A percentile compares a stretch with the other conserved stretches of the same genome.
These are phyloP conservation scores for Colletotrichum euphorbiae DNA, from an alignment of 2,329 filamentous ascomycete genomes.

Conservation along the genomic window DNA sequence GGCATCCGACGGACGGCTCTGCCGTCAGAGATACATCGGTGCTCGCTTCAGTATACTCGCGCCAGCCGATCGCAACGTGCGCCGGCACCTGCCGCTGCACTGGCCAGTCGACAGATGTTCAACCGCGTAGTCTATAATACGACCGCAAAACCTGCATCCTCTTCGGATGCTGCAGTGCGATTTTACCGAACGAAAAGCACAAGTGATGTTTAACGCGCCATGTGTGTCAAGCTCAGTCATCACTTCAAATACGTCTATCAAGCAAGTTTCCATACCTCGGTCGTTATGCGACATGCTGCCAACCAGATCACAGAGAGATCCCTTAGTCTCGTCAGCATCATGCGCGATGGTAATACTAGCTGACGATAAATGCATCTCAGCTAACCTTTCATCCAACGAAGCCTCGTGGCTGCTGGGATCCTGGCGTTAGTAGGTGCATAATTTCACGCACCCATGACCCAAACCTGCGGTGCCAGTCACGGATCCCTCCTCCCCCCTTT, in stretches of 20 bases:
- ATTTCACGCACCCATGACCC: constrained; percentile 3
- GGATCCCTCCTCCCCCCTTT: neutral
- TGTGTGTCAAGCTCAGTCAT: neutral
- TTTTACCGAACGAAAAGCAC: neutral
- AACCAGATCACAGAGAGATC: neutral
- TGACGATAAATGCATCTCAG: constrained; percentile 13
- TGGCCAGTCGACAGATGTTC: neutral
- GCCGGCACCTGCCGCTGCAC: constrained; percentile 7
- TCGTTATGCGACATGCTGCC: neutral
- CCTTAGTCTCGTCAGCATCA: neutral
- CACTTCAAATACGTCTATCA: constrained; percentile 12
- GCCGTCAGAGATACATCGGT: too few relatives aligned
- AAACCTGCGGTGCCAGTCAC: constrained; percentile 11
- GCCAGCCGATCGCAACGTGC: neutral
- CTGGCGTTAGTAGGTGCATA: neutral
- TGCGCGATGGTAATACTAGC: constrained; percentile 10
- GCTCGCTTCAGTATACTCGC: neutral
- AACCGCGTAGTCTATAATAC: constrained; percentile 4
- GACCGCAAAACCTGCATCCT: neutral
- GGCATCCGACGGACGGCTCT: too few relatives aligned
- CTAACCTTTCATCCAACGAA: neutral
- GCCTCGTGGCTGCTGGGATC: constrained; percentile 12
- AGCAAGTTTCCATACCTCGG: neutral
- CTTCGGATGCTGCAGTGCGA: too few relatives aligned
- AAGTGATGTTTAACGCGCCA: neutral